Percentiles rank a stretch among this genome's conserved stretches.
Evolutionary conservation across 208 protist species (phyloP).

Genomic region (Leishmania tarentolae): DNA sequence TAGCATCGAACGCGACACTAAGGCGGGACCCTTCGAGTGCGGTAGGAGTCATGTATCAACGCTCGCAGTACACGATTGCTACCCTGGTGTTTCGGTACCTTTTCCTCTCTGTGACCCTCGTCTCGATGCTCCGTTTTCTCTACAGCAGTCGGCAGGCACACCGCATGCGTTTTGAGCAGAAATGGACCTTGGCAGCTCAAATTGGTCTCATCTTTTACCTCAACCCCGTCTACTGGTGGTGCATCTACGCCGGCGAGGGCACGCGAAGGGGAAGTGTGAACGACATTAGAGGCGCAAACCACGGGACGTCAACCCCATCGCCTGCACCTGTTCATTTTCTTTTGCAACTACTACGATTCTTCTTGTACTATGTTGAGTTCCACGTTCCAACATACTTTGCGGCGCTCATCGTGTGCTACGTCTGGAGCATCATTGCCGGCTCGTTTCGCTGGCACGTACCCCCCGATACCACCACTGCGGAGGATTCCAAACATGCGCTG

Average conservation of each 20-base stretch:
- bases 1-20: background rate
- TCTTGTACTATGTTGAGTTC: constrained; percentile 69
- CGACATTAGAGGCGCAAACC: background rate
- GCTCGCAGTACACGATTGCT: constrained; percentile 56
- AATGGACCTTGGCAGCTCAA: constrained; percentile 55
- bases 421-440: constrained; percentile 58
- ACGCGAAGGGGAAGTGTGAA: background rate
- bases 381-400: constrained; percentile 75
- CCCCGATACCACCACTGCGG: too few relatives aligned
- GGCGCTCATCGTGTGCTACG: constrained; percentile 58
- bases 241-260: constrained; percentile 26
- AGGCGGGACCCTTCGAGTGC: constrained; percentile 20
- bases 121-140: constrained; percentile 55
- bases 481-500: background rate
- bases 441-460: constrained; percentile 37
- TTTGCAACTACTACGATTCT: background rate
- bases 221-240: constrained; percentile 71
- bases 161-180: constrained; percentile 59
- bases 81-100: constrained; percentile 71
- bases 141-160: constrained; percentile 33
- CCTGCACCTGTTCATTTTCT: background rate
- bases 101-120: constrained; percentile 48
- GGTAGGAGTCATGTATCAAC: constrained; percentile 74
- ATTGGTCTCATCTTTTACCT: constrained; percentile 62
- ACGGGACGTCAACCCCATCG: background rate